A percentile compares a stretch with the other conserved stretches of the same genome.
Conservation (phyloP, 2,329 filamentous ascomycete genomes). For the Pseudocercospora eumusae region DNA sequence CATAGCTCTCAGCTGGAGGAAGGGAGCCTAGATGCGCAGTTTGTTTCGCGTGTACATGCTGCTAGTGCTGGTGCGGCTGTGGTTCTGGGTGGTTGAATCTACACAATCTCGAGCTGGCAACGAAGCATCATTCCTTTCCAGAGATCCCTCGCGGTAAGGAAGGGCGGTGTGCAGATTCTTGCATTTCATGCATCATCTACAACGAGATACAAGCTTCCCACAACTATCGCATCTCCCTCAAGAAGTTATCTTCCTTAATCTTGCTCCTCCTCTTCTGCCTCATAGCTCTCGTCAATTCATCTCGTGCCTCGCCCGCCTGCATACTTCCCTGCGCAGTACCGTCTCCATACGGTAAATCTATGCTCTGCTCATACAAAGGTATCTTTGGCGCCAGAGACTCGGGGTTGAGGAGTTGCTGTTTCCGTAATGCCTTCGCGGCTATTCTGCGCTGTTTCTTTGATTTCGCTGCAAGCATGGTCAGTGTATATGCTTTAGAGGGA, state of each 20-base stretch:
- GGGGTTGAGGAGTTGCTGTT: conserved; percentile 64
- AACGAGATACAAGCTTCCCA: not conserved
- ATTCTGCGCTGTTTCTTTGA: conserved; percentile 77
- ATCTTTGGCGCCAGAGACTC: conserved; percentile 64
- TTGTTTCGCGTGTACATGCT: too few species aligned
- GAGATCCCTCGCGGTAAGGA: not conserved
- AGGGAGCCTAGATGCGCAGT: too few species aligned
- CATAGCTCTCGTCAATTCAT: conserved; percentile 69
- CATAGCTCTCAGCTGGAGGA: too few species aligned
- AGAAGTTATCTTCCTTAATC: conserved; percentile 85
- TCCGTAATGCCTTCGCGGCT: conserved; percentile 67
- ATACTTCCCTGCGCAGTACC: conserved; percentile 51
- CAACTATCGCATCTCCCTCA: conserved; percentile 68
- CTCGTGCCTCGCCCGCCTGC: conserved; percentile 54
- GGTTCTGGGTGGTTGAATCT: not conserved
- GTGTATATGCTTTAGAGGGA: not conserved
- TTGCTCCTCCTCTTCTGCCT: conserved; percentile 70
- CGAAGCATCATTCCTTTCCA: not conserved
- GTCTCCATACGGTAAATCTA: conserved; percentile 66
- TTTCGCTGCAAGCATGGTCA: conserved; percentile 60
- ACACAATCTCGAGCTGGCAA: not conserved
- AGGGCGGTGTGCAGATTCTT: not conserved
- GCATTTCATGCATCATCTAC: not conserved
- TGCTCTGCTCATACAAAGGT: conserved; percentile 73
- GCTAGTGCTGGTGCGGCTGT: too few species aligned